Conservation (phyloP, 2,329 filamentous ascomycete species). For the Colletotrichum musae region DNA sequence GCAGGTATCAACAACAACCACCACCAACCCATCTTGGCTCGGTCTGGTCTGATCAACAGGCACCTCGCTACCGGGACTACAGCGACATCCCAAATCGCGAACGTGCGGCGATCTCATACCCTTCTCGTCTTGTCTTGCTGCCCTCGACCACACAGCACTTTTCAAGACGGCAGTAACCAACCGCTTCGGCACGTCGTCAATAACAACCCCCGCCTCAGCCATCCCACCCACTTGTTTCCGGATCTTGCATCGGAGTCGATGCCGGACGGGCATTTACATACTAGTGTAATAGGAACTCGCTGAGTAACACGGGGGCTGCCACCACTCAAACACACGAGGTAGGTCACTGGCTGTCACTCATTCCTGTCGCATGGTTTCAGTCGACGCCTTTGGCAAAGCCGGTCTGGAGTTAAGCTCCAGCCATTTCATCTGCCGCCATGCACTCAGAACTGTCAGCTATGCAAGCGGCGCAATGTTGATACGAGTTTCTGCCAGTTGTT, state of each 20-base stretch:
- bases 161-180: not conserved
- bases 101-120: slow-evolving; percentile 2
- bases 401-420: slow-evolving; percentile 3
- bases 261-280: slow-evolving; percentile 1
- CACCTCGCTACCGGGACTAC: not conserved
- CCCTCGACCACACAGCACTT: not conserved
- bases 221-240: slow-evolving; percentile 9
- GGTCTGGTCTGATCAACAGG: not conserved
- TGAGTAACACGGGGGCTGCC: slow-evolving; percentile 1
- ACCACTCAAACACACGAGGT: not conserved
- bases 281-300: not conserved
- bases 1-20: not conserved
- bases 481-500: not conserved
- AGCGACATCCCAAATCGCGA: not conserved
- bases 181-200: not conserved
- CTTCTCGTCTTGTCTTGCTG: not conserved
- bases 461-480: slow-evolving; percentile 7
- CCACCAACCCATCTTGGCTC: not conserved
- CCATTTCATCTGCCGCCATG: not conserved
- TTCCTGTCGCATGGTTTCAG: slow-evolving; percentile 1
- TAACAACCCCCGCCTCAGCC: not conserved
- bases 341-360: not conserved
- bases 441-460: too few relatives aligned
- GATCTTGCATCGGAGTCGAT: slow-evolving; percentile 13
- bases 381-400: slow-evolving; percentile 1